phyloP scores from a whole-genome alignment of 2,329 filamentous ascomycete species.

The Diaporthe citriasiana region DNA sequence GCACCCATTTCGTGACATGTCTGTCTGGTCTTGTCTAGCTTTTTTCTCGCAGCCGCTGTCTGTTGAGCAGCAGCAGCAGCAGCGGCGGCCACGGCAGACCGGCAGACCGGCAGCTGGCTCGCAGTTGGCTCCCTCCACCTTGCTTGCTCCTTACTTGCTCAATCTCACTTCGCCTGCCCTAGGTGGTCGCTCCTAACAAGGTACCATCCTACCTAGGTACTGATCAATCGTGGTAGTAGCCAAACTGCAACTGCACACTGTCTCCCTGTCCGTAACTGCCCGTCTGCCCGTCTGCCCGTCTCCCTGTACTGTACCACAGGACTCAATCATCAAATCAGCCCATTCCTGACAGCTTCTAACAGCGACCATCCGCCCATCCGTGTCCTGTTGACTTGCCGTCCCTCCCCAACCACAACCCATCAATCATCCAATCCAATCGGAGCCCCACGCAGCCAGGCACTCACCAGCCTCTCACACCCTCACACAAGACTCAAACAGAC shows the following conservation, averaged over 20 bases:
- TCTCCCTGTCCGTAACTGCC: background rate
- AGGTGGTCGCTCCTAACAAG: background rate
- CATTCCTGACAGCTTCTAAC: constrained; percentile 31
- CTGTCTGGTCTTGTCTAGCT: constrained; percentile 5
- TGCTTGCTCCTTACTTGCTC: background rate
- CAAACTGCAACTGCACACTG: background rate
- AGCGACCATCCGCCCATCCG: background rate
- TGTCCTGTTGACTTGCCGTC: constrained; percentile 9
- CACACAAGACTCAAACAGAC: constrained; percentile 17
- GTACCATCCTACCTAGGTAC: background rate
- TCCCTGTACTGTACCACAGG: constrained; percentile 16
- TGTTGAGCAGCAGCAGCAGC: constrained; percentile 2
- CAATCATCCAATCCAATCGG: constrained; percentile 16
- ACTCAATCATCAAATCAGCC: constrained; percentile 23
- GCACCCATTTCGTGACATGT: constrained; percentile 27
- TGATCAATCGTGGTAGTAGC: background rate
- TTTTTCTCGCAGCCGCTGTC: background rate
- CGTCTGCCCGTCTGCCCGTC: too few species aligned
- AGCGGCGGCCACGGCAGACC: background rate
- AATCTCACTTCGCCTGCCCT: constrained; percentile 18
- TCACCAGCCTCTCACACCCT: constrained; percentile 7
- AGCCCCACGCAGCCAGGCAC: constrained; percentile 5
- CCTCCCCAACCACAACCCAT: constrained; percentile 20
- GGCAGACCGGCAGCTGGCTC: background rate
- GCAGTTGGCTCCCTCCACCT: background rate